Evolutionary conservation across 164 flowering plant genomes (phyloP), one percentile per base, ranked within the genome.

Genomic region (Houttuynia cordata): DNA sequence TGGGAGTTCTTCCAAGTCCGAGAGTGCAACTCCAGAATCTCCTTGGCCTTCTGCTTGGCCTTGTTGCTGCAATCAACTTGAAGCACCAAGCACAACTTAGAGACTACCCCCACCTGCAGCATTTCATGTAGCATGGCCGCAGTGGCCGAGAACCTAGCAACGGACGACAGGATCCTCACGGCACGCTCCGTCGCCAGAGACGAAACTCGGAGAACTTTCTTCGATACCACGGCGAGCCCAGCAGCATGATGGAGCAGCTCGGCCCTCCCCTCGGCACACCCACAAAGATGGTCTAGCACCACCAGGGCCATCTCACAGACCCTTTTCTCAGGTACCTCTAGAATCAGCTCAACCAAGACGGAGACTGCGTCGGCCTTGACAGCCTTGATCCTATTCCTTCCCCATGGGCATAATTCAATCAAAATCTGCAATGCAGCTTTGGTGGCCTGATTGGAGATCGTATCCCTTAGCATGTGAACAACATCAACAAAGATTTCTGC

Each of bases 121-220:
- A 91, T 91, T 67, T 91, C 97, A 22, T 80, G 82, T 40, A 86
- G 54, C 39, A 88, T 85, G 63, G 72, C 73, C 13, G 74, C 21
- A 10, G 73, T 83, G 3, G 76, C 85, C 1, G 86, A 84, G 56
- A 61, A 80, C 72, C 67, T 80, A 0, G 83, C 76, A 8, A 91
- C 45, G 1, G 80, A 84, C 0, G 53, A 59, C 63, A 91, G n/a
- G 4, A 91, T 75, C 56, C 75, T 83, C 67, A 91, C 89, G 0
- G 75, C 94, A 59, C 81, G 66, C 53, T 86, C 88, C 19, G 73
- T 88, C 0, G 79, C 86, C 54, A 69, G 70, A 0, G 75, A 78
- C 8, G 97, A 91, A 62, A 91, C 86, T 78, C 96, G 81, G 10
- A 88, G 74, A 7, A 91, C 83, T 63, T 82, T 88, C 76, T 86